Evolutionary conservation across 352 stramenopile genomes (phyloP).

Genomic region (Globisporangium splendens): DNA sequence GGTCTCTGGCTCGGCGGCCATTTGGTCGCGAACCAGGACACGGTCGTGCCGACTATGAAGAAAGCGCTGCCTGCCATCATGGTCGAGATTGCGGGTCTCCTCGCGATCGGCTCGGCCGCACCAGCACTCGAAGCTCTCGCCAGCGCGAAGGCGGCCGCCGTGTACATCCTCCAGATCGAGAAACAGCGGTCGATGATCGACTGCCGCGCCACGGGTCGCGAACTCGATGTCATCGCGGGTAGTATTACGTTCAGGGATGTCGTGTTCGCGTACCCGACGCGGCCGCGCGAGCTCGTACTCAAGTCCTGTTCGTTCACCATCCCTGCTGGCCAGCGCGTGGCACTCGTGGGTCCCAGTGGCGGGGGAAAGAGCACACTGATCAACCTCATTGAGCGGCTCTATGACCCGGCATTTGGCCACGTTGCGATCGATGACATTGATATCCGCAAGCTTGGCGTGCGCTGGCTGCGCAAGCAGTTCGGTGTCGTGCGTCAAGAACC

Average conservation of each 20-base stretch:
- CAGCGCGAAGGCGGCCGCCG: slow-evolving; percentile 12
- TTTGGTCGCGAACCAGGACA: slow-evolving; percentile 15
- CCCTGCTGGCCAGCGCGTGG: slow-evolving; percentile 31
- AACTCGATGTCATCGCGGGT: slow-evolving; percentile 11
- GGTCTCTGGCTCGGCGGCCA: slow-evolving; percentile 20
- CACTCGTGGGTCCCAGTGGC: slow-evolving; percentile 20
- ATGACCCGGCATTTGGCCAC: slow-evolving; percentile 50
- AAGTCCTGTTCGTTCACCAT: slow-evolving; percentile 23
- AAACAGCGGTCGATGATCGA: slow-evolving; percentile 18
- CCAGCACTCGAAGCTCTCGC: slow-evolving; percentile 21
- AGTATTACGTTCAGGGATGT: slow-evolving; percentile 20
- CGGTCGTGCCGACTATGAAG: slow-evolving; percentile 18
- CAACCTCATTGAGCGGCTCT: slow-evolving; percentile 88
- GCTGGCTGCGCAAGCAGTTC: slow-evolving; percentile 69
- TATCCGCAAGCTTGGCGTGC: slow-evolving; percentile 56
- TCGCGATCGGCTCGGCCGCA: slow-evolving; percentile 17
- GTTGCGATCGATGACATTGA: slow-evolving; percentile 22
- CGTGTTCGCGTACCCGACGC: slow-evolving; percentile 54
- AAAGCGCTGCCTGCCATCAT: slow-evolving; percentile 19
- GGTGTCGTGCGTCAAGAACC: slow-evolving; percentile 89
- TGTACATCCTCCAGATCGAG: slow-evolving; percentile 22
- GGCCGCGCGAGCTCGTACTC: slow-evolving; percentile 26
- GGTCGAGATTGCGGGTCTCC: slow-evolving; percentile 19
- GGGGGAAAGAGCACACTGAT: slow-evolving; percentile 86
- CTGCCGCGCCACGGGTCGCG: slow-evolving; percentile 12